Base-by-base conservation (phyloP, 306 rosid genomes). In the Gastrolobium villosum region DNA sequence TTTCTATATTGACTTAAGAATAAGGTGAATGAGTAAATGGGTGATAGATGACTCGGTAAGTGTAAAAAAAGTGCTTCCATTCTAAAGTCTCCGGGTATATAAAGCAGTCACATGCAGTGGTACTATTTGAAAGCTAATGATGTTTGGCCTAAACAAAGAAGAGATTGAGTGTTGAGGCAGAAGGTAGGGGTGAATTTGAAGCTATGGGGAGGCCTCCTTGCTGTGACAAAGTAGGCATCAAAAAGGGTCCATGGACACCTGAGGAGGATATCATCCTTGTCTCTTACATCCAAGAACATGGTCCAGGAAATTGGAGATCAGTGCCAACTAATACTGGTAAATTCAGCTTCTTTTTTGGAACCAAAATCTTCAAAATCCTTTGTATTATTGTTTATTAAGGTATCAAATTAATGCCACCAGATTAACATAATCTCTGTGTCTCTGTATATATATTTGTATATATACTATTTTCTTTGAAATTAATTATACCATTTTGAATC, bases 201-300 rank as follows among this genome's bases (percentile, higher is more conserved):
- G 54, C 70, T 76, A 94, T 95, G 99, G 98, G 95, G 62, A 91
- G 98, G 61, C 99, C 99, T 88, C 98, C 99, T 78, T 95, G 99
- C 80, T 93, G 98, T 87, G 99, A 95, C 68, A 95, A 89, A 87
- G 94, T 91, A 65, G 96, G 98, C 56, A 86, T 95, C 76, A 95
- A 95, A 89, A 95, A 95, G 59, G 99, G 99, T 76, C 99, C 99
- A 32, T 95, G 99, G 99, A 95, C 99, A 11, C 99, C 99, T 68
- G 98, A 92, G 60, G 99, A 95, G 44, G 99, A 95, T 70, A 95
- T 95, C 86, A 88, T 95, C 84, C 96, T 95, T 76, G 99, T 95
- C 60, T 89, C 99, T 84, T 92, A 95, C 89, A 93, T 93, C 85
- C 99, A 95, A 91, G 94, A 95, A 74, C 98, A 95, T 81, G 99